Base-by-base conservation (phyloP, 345 rosid species). In the Chamaenerion angustifolium region DNA sequence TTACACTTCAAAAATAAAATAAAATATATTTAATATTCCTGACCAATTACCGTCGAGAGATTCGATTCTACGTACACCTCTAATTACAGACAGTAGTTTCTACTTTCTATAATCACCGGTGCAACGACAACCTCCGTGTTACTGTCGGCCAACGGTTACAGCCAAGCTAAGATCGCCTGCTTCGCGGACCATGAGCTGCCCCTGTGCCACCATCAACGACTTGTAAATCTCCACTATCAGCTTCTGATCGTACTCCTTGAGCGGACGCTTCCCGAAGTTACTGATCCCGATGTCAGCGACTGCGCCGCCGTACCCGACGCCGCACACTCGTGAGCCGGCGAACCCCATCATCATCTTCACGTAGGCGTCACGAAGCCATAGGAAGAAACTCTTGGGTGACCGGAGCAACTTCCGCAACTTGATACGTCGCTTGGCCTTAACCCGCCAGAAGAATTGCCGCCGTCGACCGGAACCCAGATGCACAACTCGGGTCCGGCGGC, bases 331-430 rank as follows among this genome's bases (percentile, higher is more conserved):
- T 35, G 83, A 71, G 35, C 61, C 69, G 3, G 79, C 82, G 4
- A 84, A 14, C 41, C 73, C 52, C 23, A 80, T 56, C 88, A 80
- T 80, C 88, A 76, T 69, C 16, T 73, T 82, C 49, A 77, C 84
- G 70, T 80, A 82, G n/a, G 82, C 77, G 56, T 80, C 88, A 1
- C 93, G 62, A 12, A 83, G 70, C 77, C 85, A 77, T 19, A 69
- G 68, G 15, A 80, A 21, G 21, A 73, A 16, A 65, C 61, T 71
- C 70, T 71, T 83, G 10, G 88, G 85, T 7, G 70, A 62, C 11
- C 62, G 62, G 56, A 16, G 45, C n/a, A 71, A 27, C 10, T 55
- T 17, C 45, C 53, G 11, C 43, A 71, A 35, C 56, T 56, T 63
- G 23, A 76, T 66, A 65, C 65, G 80, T 0, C 84, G 86, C 56